Evolutionary conservation across 495 filamentous ascomycete species (phyloP), one percentile per base, ranked within the genome.

Genomic region (Neohortaea acidophila): DNA sequence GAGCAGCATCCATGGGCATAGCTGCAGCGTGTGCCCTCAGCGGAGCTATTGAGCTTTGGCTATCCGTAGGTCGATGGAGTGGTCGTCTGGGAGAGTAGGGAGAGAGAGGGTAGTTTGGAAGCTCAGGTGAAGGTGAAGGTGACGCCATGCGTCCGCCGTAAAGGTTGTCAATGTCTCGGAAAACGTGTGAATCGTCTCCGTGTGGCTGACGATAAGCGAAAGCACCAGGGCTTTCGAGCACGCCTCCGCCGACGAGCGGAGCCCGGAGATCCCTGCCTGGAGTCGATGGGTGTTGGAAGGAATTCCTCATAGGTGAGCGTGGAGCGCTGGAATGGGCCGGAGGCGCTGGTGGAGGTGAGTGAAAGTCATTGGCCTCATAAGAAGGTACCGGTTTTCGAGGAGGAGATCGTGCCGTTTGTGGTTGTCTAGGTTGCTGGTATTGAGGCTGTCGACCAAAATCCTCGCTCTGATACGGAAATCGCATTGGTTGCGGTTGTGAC

Each of bases 151-250:
- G 20, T 18, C 20, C 27, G 11, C 32, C 37, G 39, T 38, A 56
- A 14, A 52, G 33, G 56, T 55, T 64, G 47, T 62, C 60, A 43
- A 62, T 57, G 37, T 55, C 65, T 60, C 62, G 64, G 39, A 79
- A 60, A 22, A 81, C 79, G 47, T 84, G 70, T 33, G 81, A 41
- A 11, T 79, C 82, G 59, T 78, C 82, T 45, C 81, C 70, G 42
- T 80, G 62, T 45, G 76, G 67, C 59, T 83, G 73, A 21, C 66
- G 68, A 38, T 81, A 80, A 4, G 80, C 81, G 40, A 84, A 72
- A 33, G 69, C 80, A 45, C 75, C 61, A 33, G 82, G 80, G 39
- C 86, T 75, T 19, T 78, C 80, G 13, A 78, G 69, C 54, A 86
- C 79, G 19, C 81, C 82, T 29, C 53, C 55, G 38, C 81, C 82